A percentile compares a stretch with the other conserved stretches of the same genome.
Evolutionary conservation across 2,329 filamentous ascomycete genomes (phyloP).

Genomic region (Bipolaris victoriae): DNA sequence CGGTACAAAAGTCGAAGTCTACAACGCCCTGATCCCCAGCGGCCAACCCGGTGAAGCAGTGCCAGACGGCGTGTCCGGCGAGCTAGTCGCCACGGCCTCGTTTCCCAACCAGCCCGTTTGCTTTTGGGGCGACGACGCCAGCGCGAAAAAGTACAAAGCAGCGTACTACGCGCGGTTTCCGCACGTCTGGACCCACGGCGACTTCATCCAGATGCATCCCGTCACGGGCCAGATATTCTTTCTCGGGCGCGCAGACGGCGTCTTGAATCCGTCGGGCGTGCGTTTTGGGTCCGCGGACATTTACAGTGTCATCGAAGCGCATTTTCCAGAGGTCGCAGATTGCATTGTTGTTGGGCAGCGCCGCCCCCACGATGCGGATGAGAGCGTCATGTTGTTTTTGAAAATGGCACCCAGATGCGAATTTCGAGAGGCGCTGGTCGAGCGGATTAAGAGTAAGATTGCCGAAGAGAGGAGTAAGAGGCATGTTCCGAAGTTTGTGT

Average conservation of each 20-base stretch:
- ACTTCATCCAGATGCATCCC: conserved; percentile 76
- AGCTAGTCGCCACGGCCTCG: conserved; percentile 71
- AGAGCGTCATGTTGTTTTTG: conserved; percentile 65
- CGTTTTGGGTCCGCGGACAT: conserved; percentile 82
- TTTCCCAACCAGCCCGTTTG: conserved; percentile 76
- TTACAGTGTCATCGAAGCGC: conserved; percentile 72
- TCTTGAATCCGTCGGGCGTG: conserved; percentile 79
- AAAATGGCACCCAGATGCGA: conserved; percentile 63
- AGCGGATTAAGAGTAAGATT: conserved; percentile 69
- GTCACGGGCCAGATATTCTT: conserved; percentile 69
- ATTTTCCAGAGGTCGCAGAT: conserved; percentile 71
- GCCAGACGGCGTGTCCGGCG: conserved; percentile 70
- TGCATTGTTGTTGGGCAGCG: conserved; percentile 82
- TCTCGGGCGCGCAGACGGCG: conserved; percentile 75
- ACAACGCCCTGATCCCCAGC: conserved; percentile 60
- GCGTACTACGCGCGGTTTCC: conserved; percentile 57
- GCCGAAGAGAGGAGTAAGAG: conserved; percentile 69
- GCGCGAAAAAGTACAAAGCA: conserved; percentile 51
- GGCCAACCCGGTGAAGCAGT: conserved; percentile 58
- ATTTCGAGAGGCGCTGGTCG: conserved; percentile 54
- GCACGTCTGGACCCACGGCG: conserved; percentile 80
- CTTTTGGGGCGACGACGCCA: conserved; percentile 54
- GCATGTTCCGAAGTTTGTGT: conserved; percentile 79
- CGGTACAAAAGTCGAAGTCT: conserved; percentile 63
- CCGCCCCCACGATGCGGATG: conserved; percentile 64